A percentile compares a stretch with the other conserved stretches of the same genome.
Evolutionary conservation across 345 rosid genomes (phyloP).

Genomic region (Hirschfeldia incana): DNA sequence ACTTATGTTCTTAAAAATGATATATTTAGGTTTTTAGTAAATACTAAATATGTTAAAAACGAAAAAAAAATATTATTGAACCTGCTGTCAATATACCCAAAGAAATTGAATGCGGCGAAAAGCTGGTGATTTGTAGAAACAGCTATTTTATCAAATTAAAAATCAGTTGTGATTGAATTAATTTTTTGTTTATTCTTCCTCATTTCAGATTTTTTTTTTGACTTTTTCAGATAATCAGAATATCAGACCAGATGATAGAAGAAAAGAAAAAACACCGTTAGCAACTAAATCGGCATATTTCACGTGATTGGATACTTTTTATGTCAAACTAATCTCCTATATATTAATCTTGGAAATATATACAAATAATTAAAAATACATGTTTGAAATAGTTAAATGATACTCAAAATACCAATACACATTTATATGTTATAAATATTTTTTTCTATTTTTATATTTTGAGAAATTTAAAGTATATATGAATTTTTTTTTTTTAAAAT

Average conservation of each 20-base stretch:
- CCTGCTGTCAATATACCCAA: slow-evolving; percentile 29
- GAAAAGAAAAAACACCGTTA: not conserved
- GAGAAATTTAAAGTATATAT: too few species aligned
- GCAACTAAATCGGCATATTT: slow-evolving; percentile 23
- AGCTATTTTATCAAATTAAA: slow-evolving; percentile 18
- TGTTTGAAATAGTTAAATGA: too few species aligned
- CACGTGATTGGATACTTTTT: slow-evolving; percentile 25
- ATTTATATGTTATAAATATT: too few species aligned
- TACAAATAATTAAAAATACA: too few species aligned
- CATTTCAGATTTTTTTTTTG: not conserved
- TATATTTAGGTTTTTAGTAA: not conserved
- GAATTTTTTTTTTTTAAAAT: too few species aligned
- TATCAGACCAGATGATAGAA: slow-evolving; percentile 7
- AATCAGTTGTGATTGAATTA: not conserved
- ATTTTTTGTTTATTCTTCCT: not conserved
- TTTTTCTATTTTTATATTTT: too few species aligned
- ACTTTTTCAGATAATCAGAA: slow-evolving; percentile 17
- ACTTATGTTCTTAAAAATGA: not conserved
- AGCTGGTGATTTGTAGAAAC: slow-evolving; percentile 15
- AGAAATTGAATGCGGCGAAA: slow-evolving; percentile 26
- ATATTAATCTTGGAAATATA: too few species aligned
- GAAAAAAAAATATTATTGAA: slow-evolving; percentile 14
- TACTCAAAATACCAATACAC: too few species aligned
- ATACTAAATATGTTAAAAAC: slow-evolving; percentile 2
- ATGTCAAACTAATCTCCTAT: not conserved